These are phyloP conservation scores for Thelephora terrestris DNA, from an alignment of 1,284 basidiomycete species.

Conservation along the genomic window DNA sequence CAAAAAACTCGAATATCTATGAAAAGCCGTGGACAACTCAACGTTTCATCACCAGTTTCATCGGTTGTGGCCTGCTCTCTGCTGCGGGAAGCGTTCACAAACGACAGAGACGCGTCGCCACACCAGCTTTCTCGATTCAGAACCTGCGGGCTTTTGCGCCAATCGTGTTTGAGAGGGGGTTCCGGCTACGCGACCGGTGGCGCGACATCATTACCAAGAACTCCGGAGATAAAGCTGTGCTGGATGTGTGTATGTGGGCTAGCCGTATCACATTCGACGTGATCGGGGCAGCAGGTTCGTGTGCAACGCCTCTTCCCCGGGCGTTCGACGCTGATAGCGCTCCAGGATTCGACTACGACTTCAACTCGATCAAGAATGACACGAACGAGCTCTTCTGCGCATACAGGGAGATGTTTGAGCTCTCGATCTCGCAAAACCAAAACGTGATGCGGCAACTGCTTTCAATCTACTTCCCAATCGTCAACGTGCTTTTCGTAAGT, in stretches of 20 bases:
- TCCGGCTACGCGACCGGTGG: slow-evolving; percentile 54
- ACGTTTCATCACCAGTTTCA: slow-evolving; percentile 55
- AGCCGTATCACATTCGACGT: slow-evolving; percentile 73
- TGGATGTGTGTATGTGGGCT: slow-evolving; percentile 69
- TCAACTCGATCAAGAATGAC: slow-evolving; percentile 68
- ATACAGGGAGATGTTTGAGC: slow-evolving; percentile 76
- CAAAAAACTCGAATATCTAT: slow-evolving; percentile 60
- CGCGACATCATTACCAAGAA: slow-evolving; percentile 27
- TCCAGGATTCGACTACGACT: slow-evolving; percentile 68
- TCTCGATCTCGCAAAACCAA: slow-evolving; percentile 45
- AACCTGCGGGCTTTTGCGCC: slow-evolving; percentile 63
- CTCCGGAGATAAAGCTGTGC: slow-evolving; percentile 15
- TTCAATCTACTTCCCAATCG: slow-evolving; percentile 50
- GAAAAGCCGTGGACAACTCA: slow-evolving; percentile 77
- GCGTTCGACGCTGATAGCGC: not conserved
- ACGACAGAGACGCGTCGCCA: slow-evolving; percentile 63
- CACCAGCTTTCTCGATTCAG: slow-evolving; percentile 68
- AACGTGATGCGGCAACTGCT: slow-evolving; percentile 35
- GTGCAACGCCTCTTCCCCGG: slow-evolving; percentile 2
- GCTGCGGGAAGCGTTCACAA: slow-evolving; percentile 66
- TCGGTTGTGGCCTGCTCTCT: slow-evolving; percentile 69
- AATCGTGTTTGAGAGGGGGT: slow-evolving; percentile 57
- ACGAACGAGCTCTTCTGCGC: slow-evolving; percentile 65
- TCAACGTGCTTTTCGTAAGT: slow-evolving; percentile 51
- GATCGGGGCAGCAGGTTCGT: slow-evolving; percentile 61